Base-by-base conservation (phyloP, 495 filamentous ascomycete species). In the Cairneyella variabilis region DNA sequence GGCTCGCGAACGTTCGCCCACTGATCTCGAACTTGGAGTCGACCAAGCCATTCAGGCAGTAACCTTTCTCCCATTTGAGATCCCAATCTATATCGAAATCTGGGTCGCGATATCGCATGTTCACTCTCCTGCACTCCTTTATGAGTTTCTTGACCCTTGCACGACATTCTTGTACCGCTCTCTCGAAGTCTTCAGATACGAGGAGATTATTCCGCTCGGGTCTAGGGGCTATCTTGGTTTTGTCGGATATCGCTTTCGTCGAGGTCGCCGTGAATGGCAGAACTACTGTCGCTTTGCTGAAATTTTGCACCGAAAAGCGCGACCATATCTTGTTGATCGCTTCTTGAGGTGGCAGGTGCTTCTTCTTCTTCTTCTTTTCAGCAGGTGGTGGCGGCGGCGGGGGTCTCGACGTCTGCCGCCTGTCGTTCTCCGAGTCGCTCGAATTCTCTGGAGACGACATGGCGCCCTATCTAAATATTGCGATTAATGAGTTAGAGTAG, bases 81-180 rank as follows among this genome's bases (percentile, higher is more conserved):
- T 62, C 59, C 51, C 55, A 52, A 58, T 91, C 88, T 42, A 97
- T 84, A 66, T 97, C 89, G 64, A 96, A 96, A 67, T 92, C 83
- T 20, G 86, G 80, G 69, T 97, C 92, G 1, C 87, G 80, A 62
- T 96, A 97, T 65, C 92, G 95, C 66, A 89, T 84, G 66, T 97
- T 96, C 48, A 95, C 74, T 12, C 88, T 77, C 23, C 82, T 74
- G 67, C 90, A 96, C 68, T 96, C 90, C 56, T 77, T 82, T 11
- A 86, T 79, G 62, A 96, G 95, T 61, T 90, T 86, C 37, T 81
- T 80, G 2, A 97, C 91, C 45, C 89, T 89, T 39, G 75, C 74
- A 50, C 71, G 68, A 68, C 92, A 97, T 48, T 83, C 77, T 5
- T 73, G 75, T 18, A 75, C 79, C 1, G 89, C 90, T 60, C 91